Base-by-base conservation (phyloP, 352 stramenopile species). In the Pythium rhizo-oryzae region DNA sequence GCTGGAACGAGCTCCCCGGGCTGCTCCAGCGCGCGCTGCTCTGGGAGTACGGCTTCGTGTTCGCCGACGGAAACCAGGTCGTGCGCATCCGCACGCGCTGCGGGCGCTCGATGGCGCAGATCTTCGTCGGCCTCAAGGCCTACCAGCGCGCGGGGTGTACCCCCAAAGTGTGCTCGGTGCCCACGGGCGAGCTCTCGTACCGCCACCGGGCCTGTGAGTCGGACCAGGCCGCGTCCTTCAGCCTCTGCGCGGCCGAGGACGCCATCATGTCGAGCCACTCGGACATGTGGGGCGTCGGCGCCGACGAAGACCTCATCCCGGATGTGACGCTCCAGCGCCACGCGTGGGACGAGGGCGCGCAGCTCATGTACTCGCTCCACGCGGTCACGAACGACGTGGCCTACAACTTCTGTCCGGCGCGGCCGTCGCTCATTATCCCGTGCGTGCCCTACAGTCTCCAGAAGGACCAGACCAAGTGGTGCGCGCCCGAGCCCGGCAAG, bases 21-120 rank as follows among this genome's bases (percentile, higher is more conserved):
- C 61, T 92, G 1, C 65, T 91, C 3, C 85, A 93, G 53, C 78
- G 81, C 16, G 82, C 83, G 7, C 63, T 93, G 44, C 67, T 93
- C 7, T 93, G 85, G 83, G 81, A 93, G 58, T 72, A 74, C 0
- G 85, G 85, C 41, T 93, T 86, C 67, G 82, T 77, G 21, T 60
- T 90, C 15, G 79, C 81, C 5, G 60, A 66, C 19, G 59, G 74
- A 24, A 64, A 72, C 24, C 13, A 54, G 11, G 62, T 92, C 28
- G 54, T 70, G 39, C 77, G 70, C 35, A 77, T 91, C n/a, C 87
- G 85, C 59, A 91, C 84, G 43, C 81, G 82, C 30, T 89, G 79
- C 59, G 75, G 75, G 0, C 82, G 83, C 35, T 82, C 79, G 25
- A 93, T 93, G 85, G 78, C 77, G 11, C 75, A 91, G 67, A 76